Evolutionary conservation across 257 asterid genomes (phyloP), one percentile per base, ranked within the genome.

Genomic region (Coffea eugenioides): DNA sequence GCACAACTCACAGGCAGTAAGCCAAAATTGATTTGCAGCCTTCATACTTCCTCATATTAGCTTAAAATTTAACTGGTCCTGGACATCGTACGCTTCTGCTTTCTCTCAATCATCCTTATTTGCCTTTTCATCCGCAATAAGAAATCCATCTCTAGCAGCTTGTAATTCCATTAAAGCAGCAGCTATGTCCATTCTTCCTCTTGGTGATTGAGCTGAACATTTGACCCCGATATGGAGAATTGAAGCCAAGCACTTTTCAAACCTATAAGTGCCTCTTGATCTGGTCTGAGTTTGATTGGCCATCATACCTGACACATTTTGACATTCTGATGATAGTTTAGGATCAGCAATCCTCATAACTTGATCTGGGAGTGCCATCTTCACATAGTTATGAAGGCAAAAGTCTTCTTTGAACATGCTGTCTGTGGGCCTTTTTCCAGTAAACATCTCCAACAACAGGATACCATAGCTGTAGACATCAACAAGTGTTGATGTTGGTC

Each of bases 161-260:
- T 48, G 56, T 31, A 86, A 62, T 3, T 65, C 76, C 75, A 9
- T 77, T n/a, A 82, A 74, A 45, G 84, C 90, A 82, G 82, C 88
- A 20, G 51, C 41, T 78, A 84, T 84, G 2, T 46, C 43, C 85
- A 82, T 79, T 77, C 85, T 82, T 69, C 80, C 85, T 57, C 70
- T 72, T 0, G 85, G 85, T 13, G 71, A 31, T 13, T 82, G 82
- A 73, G 73, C 66, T 57, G 86, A 83, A 27, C 89, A 86, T 14
- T 61, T 49, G n/a, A 86, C 36, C 56, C 84, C 89, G 31, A 81
- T 81, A 4, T 46, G 68, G n/a, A 84, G 52, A 14, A 86, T 23
- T 45, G 74, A 82, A 64, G 18, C 52, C 52, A 83, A 48, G 16
- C 77, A 83, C 36, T 79, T 68, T 79, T 31, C 65, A n/a, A 21